A percentile compares a stretch with the other conserved stretches of the same genome.
phyloP scores from a whole-genome alignment of 495 filamentous ascomycete genomes.

The Talaromyces thailandensis region DNA sequence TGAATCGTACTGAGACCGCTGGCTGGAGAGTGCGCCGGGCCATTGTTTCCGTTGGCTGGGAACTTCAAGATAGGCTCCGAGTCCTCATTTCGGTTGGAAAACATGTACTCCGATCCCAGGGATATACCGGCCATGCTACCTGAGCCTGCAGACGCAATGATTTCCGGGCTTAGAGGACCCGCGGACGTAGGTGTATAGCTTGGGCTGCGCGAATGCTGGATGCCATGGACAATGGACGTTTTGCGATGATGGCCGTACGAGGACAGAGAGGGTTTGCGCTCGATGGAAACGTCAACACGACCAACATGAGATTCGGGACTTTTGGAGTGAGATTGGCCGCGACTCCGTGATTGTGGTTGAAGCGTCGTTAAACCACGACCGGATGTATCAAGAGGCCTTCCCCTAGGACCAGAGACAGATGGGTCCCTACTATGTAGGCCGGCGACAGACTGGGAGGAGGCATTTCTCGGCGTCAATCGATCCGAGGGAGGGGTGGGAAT shows the following conservation, averaged over 20 bases:
- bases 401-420: constrained; percentile 22
- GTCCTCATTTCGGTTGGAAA: constrained; percentile 21
- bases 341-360: constrained; percentile 31
- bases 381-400: constrained; percentile 32
- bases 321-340: constrained; percentile 47
- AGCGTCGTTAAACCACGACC: constrained; percentile 29
- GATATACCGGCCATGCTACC: constrained; percentile 13
- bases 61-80: constrained; percentile 20
- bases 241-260: constrained; percentile 86
- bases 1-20: constrained; percentile 32
- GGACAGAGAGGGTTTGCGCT: constrained; percentile 56
- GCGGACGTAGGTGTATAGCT: constrained; percentile 58
- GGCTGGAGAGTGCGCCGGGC: constrained; percentile 16
- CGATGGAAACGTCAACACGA: constrained; percentile 46
- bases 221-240: constrained; percentile 88
- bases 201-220: constrained; percentile 88
- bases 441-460: constrained; percentile 40
- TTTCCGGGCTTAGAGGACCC: constrained; percentile 76
- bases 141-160: constrained; percentile 58
- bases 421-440: constrained; percentile 32
- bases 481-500: constrained; percentile 30
- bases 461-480: constrained; percentile 30
- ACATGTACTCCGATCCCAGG: constrained; percentile 12
- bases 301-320: constrained; percentile 36
- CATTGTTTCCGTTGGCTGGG: constrained; percentile 15